Base-by-base conservation (phyloP, 1,284 basidiomycete species). In the Moesziomyces sp. region DNA sequence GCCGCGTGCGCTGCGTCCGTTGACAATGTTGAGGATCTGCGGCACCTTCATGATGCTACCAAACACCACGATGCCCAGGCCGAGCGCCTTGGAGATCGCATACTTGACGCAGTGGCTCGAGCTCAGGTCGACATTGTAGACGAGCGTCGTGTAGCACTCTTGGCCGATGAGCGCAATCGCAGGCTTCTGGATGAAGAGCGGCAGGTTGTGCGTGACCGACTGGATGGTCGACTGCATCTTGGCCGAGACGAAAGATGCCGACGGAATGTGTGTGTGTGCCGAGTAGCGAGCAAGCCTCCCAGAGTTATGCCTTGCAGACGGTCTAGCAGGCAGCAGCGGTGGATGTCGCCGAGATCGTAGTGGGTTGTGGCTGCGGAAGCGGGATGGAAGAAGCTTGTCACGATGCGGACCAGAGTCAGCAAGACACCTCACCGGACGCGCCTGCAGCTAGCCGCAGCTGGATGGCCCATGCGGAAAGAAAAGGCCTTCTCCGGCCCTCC, bases 1-100 rank as follows among this genome's bases (percentile, higher is more conserved):
- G 4, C 94, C 94, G 40, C 91, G 87, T 0, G 94, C 93, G 8
- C 92, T 94, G 18, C 87, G 86, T 5, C 90, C 79, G 18, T 79
- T 77, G 8, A 87, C 76, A 58, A 89, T 87, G 82, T 87, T 88
- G 78, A 87, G 77, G 57, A 88, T 88, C 83, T 98, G 96, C 4
- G 96, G 96, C 14, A 98, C 88, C 86, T 98, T 98, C 90, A 98
- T 93, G 68, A 98, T 93, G 26, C 91, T 91, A 2, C 95, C 94
- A 52, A 94, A 96, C 1, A 93, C 86, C 44, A 98, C 94, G 69
- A 99, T 95, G 0, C 92, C 95, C 28, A 98, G 86, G 0, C 96
- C 96, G 9, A 99, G 87, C 0, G 90, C 93, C 83, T 98, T 99
- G 3, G 94, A 97, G 55, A 97, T 85, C 2, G 93, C 89, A 83